Base-by-base conservation (phyloP, 2,329 filamentous ascomycete species). In the Trichoderma endophyticum region DNA sequence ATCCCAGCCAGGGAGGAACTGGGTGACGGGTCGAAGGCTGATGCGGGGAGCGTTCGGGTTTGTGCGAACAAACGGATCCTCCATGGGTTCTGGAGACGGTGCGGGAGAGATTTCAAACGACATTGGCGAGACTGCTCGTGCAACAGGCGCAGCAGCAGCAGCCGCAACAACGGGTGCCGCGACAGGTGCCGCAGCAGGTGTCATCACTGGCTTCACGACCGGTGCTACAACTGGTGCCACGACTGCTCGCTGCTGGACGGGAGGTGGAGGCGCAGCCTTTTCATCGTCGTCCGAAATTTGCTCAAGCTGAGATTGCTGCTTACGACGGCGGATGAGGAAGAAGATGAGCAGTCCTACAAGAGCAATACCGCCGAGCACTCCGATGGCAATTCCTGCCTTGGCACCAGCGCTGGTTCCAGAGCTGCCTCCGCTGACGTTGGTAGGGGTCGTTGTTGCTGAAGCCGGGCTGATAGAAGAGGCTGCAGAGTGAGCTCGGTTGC, bases 361-460 rank as follows among this genome's bases (percentile, higher is more conserved):
- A 36, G 91, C 88, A 30, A 97, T 77, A 63, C 88, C 89, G 7
- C 91, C 85, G 36, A 98, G 82, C 62, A 97, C 89, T 77, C 94
- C 95, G 79, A 98, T 90, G 6, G 92, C 93, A 73, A 98, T 88
- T 73, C 96, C 96, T 57, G 94, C 95, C 81, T 94, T 96, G 56
- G 83, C 80, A 34, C 83, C 86, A 9, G 81, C 73, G 62, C 77
- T 80, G 43, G 75, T 77, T 8, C 78, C 77, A 15, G 75, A 63
- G 66, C 57, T 36, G 28, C 28, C 36, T 14, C 8, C 39, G 26
- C 15, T 32, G 39, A 54, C 30, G 11, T 72, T 64, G 7, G 54
- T 61, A 4, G 60, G 59, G 26, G 68, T 57, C 3, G n/a, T 51
- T 3, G 63, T 39, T 4, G 76, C 72, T 4, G 75, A 48, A 9